Percentiles rank a stretch among this genome's conserved stretches.
phyloP scores from a whole-genome alignment of 1,139 yeast species.

The Candida tetrigidarum region DNA sequence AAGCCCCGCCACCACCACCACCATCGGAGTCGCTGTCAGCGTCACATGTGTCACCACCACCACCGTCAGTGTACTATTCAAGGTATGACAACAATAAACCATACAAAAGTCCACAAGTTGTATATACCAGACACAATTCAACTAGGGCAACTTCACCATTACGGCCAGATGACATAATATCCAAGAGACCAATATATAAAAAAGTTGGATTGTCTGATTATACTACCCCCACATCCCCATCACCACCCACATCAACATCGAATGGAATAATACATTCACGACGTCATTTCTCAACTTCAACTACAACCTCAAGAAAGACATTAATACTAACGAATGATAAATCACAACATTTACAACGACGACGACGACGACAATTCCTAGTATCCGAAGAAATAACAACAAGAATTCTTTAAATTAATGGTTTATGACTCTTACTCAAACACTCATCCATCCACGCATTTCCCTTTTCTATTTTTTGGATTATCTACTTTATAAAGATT shows the following conservation, averaged over 20 bases:
- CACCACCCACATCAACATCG: not conserved
- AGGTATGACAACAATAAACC: too few species aligned
- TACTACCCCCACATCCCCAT: not conserved
- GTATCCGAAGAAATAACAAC: not conserved
- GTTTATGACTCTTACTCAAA: not conserved
- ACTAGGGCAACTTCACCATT: too few species aligned
- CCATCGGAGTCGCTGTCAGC: not conserved
- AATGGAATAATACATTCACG: not conserved
- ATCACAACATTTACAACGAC: not conserved
- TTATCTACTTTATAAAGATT: not conserved
- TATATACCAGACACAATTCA: too few species aligned
- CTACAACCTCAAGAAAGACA: not conserved
- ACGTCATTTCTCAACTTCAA: not conserved
- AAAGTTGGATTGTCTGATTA: not conserved
- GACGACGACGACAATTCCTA: slow-evolving; percentile 1
- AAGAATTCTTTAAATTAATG: not conserved
- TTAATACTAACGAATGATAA: not conserved
- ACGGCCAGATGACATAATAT: too few species aligned
- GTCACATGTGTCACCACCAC: too few species aligned
- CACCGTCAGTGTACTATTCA: too few species aligned
- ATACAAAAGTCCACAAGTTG: too few species aligned
- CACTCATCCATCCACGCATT: too few species aligned
- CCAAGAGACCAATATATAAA: not conserved
- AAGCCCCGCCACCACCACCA: not conserved
- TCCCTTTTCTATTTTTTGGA: not conserved